Percentiles rank a stretch among this genome's conserved stretches.
phyloP scores from a whole-genome alignment of 2,329 filamentous ascomycete genomes.

The Stagonosporopsis vannaccii region DNA sequence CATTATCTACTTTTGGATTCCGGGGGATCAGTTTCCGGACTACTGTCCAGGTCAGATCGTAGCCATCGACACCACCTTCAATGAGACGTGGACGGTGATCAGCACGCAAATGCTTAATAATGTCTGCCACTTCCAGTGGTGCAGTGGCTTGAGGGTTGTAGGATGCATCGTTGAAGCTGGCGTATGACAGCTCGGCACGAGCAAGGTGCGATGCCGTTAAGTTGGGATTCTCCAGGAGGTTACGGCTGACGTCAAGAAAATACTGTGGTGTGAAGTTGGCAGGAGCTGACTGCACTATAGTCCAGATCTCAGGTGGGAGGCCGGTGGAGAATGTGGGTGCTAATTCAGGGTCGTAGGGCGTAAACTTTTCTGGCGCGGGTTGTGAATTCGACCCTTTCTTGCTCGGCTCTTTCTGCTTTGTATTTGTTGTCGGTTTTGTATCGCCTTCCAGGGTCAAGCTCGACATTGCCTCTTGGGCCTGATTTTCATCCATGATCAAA shows the following conservation, averaged over 20 bases:
- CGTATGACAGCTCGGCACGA: conserved; percentile 75
- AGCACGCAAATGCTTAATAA: conserved; percentile 58
- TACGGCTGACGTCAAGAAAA: conserved; percentile 74
- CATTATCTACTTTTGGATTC: conserved; percentile 76
- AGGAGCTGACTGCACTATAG: conserved; percentile 46
- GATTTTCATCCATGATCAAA: conserved; percentile 4
- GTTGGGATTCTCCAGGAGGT: conserved; percentile 80
- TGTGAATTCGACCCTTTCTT: conserved; percentile 1
- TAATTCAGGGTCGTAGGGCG: conserved; percentile 43
- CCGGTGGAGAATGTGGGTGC: conserved; percentile 32
- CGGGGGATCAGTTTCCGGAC: conserved; percentile 82
- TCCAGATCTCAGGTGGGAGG: conserved; percentile 47
- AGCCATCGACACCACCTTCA: conserved; percentile 42
- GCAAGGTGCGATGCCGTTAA: conserved; percentile 80
- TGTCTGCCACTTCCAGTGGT: conserved; percentile 48
- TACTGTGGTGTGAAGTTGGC: conserved; percentile 70
- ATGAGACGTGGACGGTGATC: conserved; percentile 47
- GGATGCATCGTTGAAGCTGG: conserved; percentile 53
- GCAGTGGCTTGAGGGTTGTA: conserved; percentile 43
- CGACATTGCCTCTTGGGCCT: neutral
- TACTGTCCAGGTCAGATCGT: conserved; percentile 66
- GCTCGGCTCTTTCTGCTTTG: neutral
- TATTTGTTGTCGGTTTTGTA: neutral
- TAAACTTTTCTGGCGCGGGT: conserved; percentile 32
- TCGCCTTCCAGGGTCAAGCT: neutral